These are phyloP conservation scores for Cymbopogon citratus DNA, from an alignment of 176 grass and related monocot genomes.

Conservation along the genomic window DNA sequence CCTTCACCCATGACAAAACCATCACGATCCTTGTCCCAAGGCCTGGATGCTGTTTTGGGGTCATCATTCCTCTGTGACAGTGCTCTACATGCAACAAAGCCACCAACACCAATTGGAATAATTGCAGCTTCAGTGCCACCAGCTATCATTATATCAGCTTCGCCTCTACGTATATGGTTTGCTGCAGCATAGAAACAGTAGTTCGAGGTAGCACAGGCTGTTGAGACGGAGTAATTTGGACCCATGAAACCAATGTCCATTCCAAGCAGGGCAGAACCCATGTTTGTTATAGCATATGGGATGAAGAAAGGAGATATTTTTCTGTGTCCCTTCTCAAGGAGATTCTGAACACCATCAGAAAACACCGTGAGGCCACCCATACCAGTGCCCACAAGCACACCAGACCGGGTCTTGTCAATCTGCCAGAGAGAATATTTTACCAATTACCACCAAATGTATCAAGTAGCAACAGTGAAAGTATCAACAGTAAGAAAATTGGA, in stretches of 20 bases:
- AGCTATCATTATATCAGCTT: constrained; percentile 95
- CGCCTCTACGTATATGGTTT: constrained; percentile 88
- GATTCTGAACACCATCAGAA: constrained; percentile 91
- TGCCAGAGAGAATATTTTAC: constrained; percentile 28
- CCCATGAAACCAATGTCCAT: constrained; percentile 99
- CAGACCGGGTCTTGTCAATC: constrained; percentile 82
- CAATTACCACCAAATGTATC: constrained; percentile 13
- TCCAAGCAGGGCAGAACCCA: constrained; percentile 86
- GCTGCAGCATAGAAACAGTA: constrained; percentile 97
- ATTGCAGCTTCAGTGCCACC: constrained; percentile 96
- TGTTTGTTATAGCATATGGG: constrained; percentile 96
- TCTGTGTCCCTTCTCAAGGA: constrained; percentile 83
- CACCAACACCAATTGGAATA: constrained; percentile 96
- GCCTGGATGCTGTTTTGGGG: constrained; percentile 95
- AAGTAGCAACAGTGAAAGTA: neutral
- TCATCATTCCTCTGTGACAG: constrained; percentile 98
- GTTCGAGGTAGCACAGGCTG: constrained; percentile 95
- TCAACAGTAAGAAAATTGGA: neutral
- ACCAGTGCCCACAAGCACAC: constrained; percentile 94
- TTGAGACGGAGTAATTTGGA: constrained; percentile 96
- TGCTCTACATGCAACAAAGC: constrained; percentile 95
- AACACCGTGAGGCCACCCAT: constrained; percentile 97
- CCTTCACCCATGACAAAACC: constrained; percentile 99
- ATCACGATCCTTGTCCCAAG: constrained; percentile 95
- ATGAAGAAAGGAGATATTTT: constrained; percentile 99